Conservation (phyloP, 495 filamentous ascomycete genomes). For the Penicillium steckii region DNA sequence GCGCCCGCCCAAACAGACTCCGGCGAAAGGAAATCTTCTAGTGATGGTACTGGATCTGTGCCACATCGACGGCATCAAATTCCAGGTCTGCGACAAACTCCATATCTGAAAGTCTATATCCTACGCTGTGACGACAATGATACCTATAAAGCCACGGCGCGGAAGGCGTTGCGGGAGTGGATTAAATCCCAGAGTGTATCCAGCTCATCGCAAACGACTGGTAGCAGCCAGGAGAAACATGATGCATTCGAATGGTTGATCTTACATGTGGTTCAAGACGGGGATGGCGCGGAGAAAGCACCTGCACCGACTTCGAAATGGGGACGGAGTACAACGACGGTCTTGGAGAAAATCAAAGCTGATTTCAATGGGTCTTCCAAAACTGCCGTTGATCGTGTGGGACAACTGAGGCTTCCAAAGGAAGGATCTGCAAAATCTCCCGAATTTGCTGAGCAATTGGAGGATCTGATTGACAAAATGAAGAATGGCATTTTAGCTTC, state of each 20-base stretch:
- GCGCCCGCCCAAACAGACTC: constrained; percentile 51
- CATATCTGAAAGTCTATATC: constrained; percentile 88
- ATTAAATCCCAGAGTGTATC: constrained; percentile 70
- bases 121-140: constrained; percentile 94
- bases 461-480: constrained; percentile 81
- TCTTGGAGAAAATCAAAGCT: constrained; percentile 84
- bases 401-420: constrained; percentile 75
- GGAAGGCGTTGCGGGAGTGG: constrained; percentile 85
- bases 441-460: constrained; percentile 72
- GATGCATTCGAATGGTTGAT: constrained; percentile 98
- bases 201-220: constrained; percentile 29
- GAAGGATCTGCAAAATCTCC: constrained; percentile 49
- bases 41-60: constrained; percentile 32
- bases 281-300: constrained; percentile 61
- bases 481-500: constrained; percentile 84
- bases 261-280: constrained; percentile 75
- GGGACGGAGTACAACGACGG: constrained; percentile 73
- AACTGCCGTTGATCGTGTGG: constrained; percentile 70
- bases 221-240: constrained; percentile 69
- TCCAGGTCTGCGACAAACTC: constrained; percentile 87
- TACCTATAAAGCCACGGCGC: constrained; percentile 75
- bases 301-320: constrained; percentile 72
- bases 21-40: constrained; percentile 34
- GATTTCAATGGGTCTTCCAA: constrained; percentile 92
- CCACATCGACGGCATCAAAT: constrained; percentile 88